Conservation (phyloP, 495 filamentous ascomycete species). For the Penicillium paradoxum region DNA sequence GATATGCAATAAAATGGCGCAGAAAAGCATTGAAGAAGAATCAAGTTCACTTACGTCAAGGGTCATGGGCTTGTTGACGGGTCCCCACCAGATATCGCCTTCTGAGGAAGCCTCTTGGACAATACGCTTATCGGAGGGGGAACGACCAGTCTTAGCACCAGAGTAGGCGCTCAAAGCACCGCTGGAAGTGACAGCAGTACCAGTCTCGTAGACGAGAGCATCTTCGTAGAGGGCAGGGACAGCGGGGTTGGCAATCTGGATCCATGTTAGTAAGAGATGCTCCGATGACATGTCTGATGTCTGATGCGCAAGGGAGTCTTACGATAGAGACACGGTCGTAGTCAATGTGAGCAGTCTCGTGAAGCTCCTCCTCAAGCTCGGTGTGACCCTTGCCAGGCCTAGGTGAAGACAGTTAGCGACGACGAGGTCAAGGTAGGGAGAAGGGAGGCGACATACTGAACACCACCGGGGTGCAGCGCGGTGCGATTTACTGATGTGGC, state of each 20-base stretch:
- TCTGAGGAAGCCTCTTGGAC: constrained; percentile 88
- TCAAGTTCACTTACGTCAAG: constrained; percentile 72
- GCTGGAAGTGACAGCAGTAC: constrained; percentile 91
- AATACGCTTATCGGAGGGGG: constrained; percentile 93
- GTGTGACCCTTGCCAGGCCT: constrained; percentile 86
- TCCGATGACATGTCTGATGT: neutral
- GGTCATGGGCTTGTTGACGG: constrained; percentile 98
- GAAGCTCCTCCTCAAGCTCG: constrained; percentile 93
- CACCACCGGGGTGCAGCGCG: constrained; percentile 82
- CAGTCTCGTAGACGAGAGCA: constrained; percentile 97
- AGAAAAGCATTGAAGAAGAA: too few species aligned
- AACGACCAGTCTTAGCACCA: constrained; percentile 95
- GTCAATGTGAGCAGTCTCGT: constrained; percentile 98
- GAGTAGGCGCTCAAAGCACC: constrained; percentile 97
- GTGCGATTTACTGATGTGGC: constrained; percentile 82
- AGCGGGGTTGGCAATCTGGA: constrained; percentile 79
- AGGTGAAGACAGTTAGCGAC: constrained; percentile 29
- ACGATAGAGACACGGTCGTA: constrained; percentile 98
- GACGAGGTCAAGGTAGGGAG: constrained; percentile 12
- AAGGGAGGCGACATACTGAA: constrained; percentile 60
- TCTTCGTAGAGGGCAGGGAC: constrained; percentile 97
- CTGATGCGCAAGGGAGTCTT: constrained; percentile 23
- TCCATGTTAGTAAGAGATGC: neutral
- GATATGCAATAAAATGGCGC: constrained; percentile 22
- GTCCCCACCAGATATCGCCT: constrained; percentile 94